These are phyloP conservation scores for Heracleum sosnowskyi DNA, from an alignment of 129 eudicot genomes.

Conservation along the genomic window DNA sequence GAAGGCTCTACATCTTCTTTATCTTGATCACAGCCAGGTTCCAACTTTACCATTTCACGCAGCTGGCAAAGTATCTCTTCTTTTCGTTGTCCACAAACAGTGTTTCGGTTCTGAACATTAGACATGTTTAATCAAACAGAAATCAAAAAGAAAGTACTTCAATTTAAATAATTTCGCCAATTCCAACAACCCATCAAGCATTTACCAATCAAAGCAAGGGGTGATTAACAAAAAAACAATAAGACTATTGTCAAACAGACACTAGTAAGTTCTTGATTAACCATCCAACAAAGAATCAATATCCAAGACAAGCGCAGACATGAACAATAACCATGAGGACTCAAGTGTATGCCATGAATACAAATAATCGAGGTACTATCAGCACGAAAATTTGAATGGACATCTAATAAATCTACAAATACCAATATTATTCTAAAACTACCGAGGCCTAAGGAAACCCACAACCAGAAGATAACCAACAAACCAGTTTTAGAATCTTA, in stretches of 20 bases:
- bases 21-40: conserved; percentile 33
- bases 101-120: conserved; percentile 61
- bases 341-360: no score
- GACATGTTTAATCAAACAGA: conserved; percentile 11
- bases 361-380: background rate
- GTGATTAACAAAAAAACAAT: background rate
- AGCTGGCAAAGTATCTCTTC: conserved; percentile 73
- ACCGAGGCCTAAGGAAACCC: background rate
- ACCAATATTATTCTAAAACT: no score
- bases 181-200: background rate
- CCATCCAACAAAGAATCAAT: no score
- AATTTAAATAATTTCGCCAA: background rate
- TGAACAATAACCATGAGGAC: no score
- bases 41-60: conserved; percentile 64
- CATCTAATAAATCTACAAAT: background rate
- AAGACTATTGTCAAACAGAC: background rate
- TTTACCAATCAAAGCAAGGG: background rate
- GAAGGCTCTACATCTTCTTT: conserved; percentile 28
- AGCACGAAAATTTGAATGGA: no score
- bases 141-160: background rate
- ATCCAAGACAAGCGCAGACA: no score
- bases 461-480: background rate
- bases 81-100: conserved; percentile 63
- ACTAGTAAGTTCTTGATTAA: no score
- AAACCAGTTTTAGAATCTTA: background rate